Percentiles rank a stretch among this genome's conserved stretches.
Evolutionary conservation across 2,329 filamentous ascomycete genomes (phyloP).

Genomic region (Cytospora piceicola): DNA sequence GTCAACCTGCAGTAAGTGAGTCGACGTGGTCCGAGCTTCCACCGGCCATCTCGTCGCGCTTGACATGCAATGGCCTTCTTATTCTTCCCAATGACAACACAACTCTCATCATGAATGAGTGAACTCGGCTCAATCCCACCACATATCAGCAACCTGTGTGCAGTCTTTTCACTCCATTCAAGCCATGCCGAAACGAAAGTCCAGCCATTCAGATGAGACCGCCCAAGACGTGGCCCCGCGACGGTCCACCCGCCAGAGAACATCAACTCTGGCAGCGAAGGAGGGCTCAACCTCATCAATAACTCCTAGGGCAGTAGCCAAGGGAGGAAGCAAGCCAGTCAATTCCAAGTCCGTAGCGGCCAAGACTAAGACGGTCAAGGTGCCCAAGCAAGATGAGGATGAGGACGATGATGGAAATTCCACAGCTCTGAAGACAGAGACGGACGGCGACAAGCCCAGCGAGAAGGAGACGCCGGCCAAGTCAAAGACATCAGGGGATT

Average conservation of each 20-base stretch:
- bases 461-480: background rate
- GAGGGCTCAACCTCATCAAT: background rate
- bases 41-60: conserved; percentile 3
- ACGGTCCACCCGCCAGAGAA: conserved; percentile 29
- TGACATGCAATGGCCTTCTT: background rate
- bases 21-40: conserved; percentile 10
- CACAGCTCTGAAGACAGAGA: background rate
- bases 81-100: background rate
- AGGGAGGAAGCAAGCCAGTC: background rate
- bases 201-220: conserved; percentile 2
- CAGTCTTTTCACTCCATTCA: background rate
- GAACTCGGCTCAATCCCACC: no score
- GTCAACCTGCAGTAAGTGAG: background rate
- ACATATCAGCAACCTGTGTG: background rate
- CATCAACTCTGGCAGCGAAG: conserved; percentile 5
- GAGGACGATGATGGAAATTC: background rate
- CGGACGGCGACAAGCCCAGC: background rate
- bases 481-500: background rate
- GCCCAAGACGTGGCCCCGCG: conserved; percentile 20
- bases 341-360: background rate
- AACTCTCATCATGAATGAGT: background rate
- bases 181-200: conserved; percentile 27
- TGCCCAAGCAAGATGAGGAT: background rate
- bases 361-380: background rate
- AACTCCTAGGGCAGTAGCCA: background rate